A percentile compares a stretch with the other conserved stretches of the same genome.
Evolutionary conservation across 148 eudicot genomes (phyloP).

Genomic region (Camellia japonica): DNA sequence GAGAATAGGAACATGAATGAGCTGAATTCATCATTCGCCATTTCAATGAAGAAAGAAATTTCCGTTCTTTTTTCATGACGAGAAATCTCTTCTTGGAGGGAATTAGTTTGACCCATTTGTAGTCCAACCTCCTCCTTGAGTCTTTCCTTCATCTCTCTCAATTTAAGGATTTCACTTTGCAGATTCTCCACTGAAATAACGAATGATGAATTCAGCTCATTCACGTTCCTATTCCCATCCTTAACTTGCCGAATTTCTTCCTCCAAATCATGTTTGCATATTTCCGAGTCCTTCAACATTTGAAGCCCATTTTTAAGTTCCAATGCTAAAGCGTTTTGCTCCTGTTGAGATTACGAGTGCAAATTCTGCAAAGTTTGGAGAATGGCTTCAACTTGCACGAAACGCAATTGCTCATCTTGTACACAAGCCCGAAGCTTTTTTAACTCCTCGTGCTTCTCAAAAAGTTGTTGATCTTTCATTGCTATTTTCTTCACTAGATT

Average conservation of each 20-base stretch:
- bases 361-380: conserved; percentile 54
- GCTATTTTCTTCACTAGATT: conserved; percentile 50
- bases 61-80: conserved; percentile 50
- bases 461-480: conserved; percentile 59
- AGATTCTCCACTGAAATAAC: conserved; percentile 44
- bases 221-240: conserved; percentile 61
- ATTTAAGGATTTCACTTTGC: conserved; percentile 45
- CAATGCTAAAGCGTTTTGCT: conserved; percentile 66
- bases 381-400: conserved; percentile 63
- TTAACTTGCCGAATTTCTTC: conserved; percentile 48
- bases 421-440: conserved; percentile 53
- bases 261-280: conserved; percentile 55
- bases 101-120: conserved; percentile 51
- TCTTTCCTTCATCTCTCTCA: conserved; percentile 68
- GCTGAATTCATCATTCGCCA: conserved; percentile 37
- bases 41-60: conserved; percentile 33
- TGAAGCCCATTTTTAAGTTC: conserved; percentile 75
- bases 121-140: conserved; percentile 66
- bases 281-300: conserved; percentile 62
- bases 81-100: conserved; percentile 56
- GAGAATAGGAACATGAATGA: conserved; percentile 62
- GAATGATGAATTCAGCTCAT: conserved; percentile 44
- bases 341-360: conserved; percentile 72
- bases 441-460: conserved; percentile 58
- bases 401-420: conserved; percentile 55